These are phyloP conservation scores for Gymnopilus dilepis DNA, from an alignment of 768 basidiomycete genomes.

Conservation along the genomic window DNA sequence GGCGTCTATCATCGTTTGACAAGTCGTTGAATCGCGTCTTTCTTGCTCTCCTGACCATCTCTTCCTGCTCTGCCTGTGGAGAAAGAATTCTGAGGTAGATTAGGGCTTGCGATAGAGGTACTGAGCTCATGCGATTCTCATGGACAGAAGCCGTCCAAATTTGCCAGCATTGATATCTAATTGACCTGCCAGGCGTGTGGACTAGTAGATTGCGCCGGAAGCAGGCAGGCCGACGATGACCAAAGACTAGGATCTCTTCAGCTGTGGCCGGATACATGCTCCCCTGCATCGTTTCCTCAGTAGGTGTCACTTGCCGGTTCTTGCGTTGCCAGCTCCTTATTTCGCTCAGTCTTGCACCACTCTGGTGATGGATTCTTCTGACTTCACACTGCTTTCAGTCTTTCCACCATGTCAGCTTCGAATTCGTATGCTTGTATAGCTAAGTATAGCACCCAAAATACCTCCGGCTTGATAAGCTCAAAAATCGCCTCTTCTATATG, in stretches of 20 bases:
- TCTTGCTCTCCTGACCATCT: neutral
- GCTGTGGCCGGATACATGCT: too few species aligned
- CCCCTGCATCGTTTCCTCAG: too few species aligned
- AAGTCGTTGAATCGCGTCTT: neutral
- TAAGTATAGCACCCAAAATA: conserved; percentile 2
- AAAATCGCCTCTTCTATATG: neutral
- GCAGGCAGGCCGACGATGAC: too few species aligned
- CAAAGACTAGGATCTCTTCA: too few species aligned
- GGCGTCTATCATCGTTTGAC: neutral
- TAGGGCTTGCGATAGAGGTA: neutral
- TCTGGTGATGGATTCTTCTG: too few species aligned
- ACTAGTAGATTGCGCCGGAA: too few species aligned
- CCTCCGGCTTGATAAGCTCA: conserved; percentile 2
- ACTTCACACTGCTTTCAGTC: neutral
- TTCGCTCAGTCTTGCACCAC: too few species aligned
- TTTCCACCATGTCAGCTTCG: neutral
- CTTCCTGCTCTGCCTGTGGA: neutral
- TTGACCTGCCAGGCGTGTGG: neutral
- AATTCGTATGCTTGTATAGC: neutral
- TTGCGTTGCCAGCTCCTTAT: too few species aligned
- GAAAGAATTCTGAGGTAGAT: neutral
- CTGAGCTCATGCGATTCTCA: neutral
- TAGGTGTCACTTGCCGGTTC: too few species aligned
- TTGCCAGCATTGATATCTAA: neutral
- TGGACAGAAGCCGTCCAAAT: neutral